A percentile compares a stretch with the other conserved stretches of the same genome.
Conservation (phyloP, 495 filamentous ascomycete species). For the Penicillium coprophilum region DNA sequence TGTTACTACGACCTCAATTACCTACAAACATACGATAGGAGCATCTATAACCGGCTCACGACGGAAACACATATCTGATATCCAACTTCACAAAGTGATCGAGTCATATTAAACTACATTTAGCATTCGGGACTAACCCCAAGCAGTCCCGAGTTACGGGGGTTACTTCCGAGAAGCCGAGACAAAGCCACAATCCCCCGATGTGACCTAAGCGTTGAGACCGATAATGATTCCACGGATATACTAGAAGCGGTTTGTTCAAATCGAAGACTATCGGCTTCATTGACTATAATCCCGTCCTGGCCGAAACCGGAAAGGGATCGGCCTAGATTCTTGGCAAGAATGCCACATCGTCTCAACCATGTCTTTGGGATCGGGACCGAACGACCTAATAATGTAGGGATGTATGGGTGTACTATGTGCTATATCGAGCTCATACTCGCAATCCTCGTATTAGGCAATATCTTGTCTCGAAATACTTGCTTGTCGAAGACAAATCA, state of each 20-base stretch:
- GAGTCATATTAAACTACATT: neutral
- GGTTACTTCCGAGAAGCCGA: constrained; percentile 2
- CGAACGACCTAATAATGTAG: neutral
- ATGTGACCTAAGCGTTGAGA: neutral
- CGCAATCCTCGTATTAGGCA: neutral
- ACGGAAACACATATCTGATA: too few species aligned
- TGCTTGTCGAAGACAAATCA: neutral
- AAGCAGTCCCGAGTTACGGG: neutral
- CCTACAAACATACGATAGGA: too few species aligned
- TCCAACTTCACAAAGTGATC: too few species aligned
- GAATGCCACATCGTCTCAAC: neutral
- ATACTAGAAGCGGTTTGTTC: neutral
- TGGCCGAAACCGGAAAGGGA: neutral
- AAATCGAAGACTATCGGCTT: neutral
- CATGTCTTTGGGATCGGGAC: neutral
- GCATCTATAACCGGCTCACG: too few species aligned
- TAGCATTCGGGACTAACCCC: neutral
- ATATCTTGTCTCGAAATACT: neutral
- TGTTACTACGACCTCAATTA: too few species aligned
- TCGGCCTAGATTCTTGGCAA: neutral
- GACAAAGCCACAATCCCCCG: neutral
- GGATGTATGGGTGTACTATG: neutral
- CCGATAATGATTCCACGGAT: neutral
- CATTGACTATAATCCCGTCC: neutral
- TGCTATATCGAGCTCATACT: neutral